Percentiles rank a stretch among this genome's conserved stretches.
Evolutionary conservation across 225 moss, liverwort and hornwort genomes (phyloP).

Genomic region (Marchantia polymorpha): DNA sequence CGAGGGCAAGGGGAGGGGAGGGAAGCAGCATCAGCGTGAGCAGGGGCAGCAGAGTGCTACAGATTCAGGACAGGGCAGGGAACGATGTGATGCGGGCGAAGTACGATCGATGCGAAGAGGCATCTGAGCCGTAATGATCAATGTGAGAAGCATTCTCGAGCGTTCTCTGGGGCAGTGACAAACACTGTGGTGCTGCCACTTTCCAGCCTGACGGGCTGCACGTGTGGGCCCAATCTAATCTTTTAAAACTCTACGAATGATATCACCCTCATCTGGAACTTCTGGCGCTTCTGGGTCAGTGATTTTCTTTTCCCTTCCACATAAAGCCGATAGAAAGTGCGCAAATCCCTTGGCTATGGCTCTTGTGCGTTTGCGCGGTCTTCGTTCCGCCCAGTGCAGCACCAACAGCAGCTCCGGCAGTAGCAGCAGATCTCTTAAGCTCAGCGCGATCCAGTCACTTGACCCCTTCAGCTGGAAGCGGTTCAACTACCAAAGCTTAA

Average conservation of each 20-base stretch:
- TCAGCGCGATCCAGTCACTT: neutral
- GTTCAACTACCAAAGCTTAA: neutral
- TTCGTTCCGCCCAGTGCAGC: neutral
- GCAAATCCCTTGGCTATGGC: slow-evolving; percentile 13
- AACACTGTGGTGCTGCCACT: neutral
- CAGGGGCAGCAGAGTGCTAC: neutral
- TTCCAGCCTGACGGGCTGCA: slow-evolving; percentile 7
- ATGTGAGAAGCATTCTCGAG: neutral
- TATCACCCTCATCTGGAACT: slow-evolving; percentile 1
- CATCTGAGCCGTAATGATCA: neutral
- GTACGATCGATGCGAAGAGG: neutral
- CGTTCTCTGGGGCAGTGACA: neutral
- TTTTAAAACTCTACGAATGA: slow-evolving; percentile 1
- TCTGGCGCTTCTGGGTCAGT: slow-evolving; percentile 6
- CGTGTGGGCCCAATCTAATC: slow-evolving; percentile 16
- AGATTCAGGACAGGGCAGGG: neutral
- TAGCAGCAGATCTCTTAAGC: neutral
- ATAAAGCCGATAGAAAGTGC: slow-evolving; percentile 13
- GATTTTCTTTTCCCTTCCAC: slow-evolving; percentile 7
- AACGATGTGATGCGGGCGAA: neutral
- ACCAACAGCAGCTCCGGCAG: too few relatives aligned
- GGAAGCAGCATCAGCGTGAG: neutral
- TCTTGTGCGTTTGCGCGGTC: slow-evolving; percentile 1
- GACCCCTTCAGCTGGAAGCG: neutral
- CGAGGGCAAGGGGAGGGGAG: too few relatives aligned